Percentiles rank a stretch among this genome's conserved stretches.
phyloP scores from a whole-genome alignment of 352 stramenopile genomes.

The Globisporangium okanoganense region DNA sequence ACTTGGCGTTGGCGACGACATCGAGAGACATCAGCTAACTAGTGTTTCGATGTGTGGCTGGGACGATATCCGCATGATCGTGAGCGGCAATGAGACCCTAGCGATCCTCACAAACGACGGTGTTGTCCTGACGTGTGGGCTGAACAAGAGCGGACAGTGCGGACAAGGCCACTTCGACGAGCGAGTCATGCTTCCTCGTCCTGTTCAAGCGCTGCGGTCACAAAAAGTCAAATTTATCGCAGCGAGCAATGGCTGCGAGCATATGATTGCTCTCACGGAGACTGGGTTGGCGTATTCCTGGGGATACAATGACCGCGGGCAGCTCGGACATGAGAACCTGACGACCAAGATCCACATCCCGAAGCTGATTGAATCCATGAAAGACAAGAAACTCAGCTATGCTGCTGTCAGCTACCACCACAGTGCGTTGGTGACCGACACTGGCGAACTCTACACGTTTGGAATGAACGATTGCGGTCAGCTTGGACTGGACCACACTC shows the following conservation, averaged over 20 bases:
- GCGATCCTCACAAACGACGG: constrained; percentile 80
- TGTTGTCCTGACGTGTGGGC: constrained; percentile 73
- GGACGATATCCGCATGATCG: constrained; percentile 82
- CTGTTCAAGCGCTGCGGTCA: constrained; percentile 71
- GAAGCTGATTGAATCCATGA: constrained; percentile 81
- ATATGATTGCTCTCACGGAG: constrained; percentile 84
- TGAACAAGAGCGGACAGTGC: constrained; percentile 89
- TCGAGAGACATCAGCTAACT: constrained; percentile 75
- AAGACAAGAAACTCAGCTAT: constrained; percentile 78
- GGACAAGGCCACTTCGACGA: constrained; percentile 87
- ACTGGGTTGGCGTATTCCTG: constrained; percentile 79
- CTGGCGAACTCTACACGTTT: constrained; percentile 81
- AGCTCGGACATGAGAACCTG: constrained; percentile 83
- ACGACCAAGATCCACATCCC: constrained; percentile 82
- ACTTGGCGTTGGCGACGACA: constrained; percentile 80
- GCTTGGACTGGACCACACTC: constrained; percentile 76
- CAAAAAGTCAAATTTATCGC: constrained; percentile 78
- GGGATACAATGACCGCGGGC: constrained; percentile 86
- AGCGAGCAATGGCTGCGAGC: constrained; percentile 87
- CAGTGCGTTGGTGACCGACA: constrained; percentile 71
- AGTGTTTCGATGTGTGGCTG: constrained; percentile 75
- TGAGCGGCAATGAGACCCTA: constrained; percentile 80
- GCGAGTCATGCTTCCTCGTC: constrained; percentile 77
- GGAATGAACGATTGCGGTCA: constrained; percentile 90
- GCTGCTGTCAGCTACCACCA: constrained; percentile 86